phyloP scores from a whole-genome alignment of 202 grass and related monocot species.

The Zizania palustris region DNA sequence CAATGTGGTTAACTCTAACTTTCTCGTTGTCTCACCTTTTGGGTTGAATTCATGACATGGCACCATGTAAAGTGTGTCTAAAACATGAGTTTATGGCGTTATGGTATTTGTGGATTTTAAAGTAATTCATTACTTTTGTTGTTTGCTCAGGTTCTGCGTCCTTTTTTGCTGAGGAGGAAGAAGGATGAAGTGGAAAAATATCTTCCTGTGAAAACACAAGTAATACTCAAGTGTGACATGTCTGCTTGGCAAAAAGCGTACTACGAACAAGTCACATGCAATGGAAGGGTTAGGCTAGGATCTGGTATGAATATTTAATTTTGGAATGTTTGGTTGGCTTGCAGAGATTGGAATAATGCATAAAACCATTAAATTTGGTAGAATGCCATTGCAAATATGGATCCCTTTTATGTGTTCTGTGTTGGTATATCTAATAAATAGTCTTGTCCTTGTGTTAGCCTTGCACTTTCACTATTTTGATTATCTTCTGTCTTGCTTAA shows the following conservation, averaged over 20 bases:
- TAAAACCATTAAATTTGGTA: constrained; percentile 12
- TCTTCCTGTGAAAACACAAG: constrained; percentile 96
- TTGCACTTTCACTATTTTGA: constrained; percentile 33
- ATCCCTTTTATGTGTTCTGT: constrained; percentile 28
- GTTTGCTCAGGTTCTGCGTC: constrained; percentile 78
- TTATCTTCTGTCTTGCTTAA: constrained; percentile 25
- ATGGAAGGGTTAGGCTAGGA: constrained; percentile 82
- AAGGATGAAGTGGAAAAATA: constrained; percentile 98
- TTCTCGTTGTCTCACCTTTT: constrained; percentile 31
- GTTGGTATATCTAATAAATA: constrained; percentile 26
- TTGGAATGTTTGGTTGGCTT: constrained; percentile 29
- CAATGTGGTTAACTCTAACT: not conserved
- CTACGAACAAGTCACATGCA: constrained; percentile 82
- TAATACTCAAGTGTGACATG: constrained; percentile 94
- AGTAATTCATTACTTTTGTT: constrained; percentile 37
- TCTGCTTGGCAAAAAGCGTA: constrained; percentile 99
- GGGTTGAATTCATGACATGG: constrained; percentile 23
- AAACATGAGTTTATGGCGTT: constrained; percentile 20
- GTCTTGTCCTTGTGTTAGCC: not conserved
- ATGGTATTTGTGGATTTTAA: not conserved
- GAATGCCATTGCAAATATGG: constrained; percentile 22
- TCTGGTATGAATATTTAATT: constrained; percentile 55
- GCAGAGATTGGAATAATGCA: constrained; percentile 2
- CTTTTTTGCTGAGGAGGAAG: constrained; percentile 94
- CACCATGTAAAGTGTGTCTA: constrained; percentile 4